Base-by-base conservation (phyloP, 176 grass and related monocot genomes). In the Cocos nucifera region DNA sequence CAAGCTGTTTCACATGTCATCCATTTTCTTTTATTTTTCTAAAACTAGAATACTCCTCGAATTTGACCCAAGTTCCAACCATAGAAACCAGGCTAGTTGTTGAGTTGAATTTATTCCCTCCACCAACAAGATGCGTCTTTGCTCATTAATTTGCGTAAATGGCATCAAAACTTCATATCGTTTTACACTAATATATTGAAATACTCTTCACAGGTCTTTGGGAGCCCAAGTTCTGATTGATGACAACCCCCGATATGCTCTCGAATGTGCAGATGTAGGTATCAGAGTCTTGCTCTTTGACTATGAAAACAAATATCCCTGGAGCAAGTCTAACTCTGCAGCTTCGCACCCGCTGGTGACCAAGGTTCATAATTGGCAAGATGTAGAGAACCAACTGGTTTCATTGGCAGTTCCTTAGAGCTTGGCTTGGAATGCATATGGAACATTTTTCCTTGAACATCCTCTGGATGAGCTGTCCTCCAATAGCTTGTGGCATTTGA, bases 161-260 rank as follows among this genome's bases (percentile, higher is more conserved):
- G 2, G 8, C 35, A 44, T 44, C 35, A 2, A 44, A 39, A 12
- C 35, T 44, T 44, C 35, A 44, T 44, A 44, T 44, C 12, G 35
- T 44, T 44, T 44, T 44, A 44, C 2, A 12, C 35, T 44, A 1
- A 44, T 14, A 44, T 44, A 10, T 44, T 44, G 35, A 44, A 57
- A 64, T 60, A 9, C 51, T 85, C 21, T 48, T 8, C 77, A 58
- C 44, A 98, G 93, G 65, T 92, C 93, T 24, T 77, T 98, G 19
- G 87, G 93, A 9, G 84, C 93, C 59, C 81, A 98, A 50, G 72
- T 88, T 74, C 72, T 98, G 16, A 98, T 98, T 19, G 93, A 98
- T 29, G 93, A 98, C 76, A 98, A 98, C 59, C 87, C 93, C 2
- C 82, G 79, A 80, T 98, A 98, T 79, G 93, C 93, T 78, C 22